These are phyloP conservation scores for Fusarium duplospermum DNA, from an alignment of 2,329 filamentous ascomycete genomes.

Conservation along the genomic window DNA sequence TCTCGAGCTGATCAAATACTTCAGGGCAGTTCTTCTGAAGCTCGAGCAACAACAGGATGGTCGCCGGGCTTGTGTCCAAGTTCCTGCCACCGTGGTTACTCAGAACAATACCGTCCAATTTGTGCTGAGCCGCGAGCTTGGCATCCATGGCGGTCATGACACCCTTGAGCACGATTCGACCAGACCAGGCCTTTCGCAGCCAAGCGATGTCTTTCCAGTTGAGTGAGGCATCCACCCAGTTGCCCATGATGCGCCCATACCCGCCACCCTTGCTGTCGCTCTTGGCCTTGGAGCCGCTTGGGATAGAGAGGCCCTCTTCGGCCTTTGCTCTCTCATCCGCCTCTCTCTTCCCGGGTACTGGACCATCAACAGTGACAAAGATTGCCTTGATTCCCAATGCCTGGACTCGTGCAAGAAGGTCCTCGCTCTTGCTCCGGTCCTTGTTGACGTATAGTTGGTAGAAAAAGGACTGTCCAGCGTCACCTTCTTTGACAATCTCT, in stretches of 20 bases:
- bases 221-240: conserved; percentile 68
- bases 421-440: conserved; percentile 14
- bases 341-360: conserved; percentile 25
- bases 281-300: conserved; percentile 35
- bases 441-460: conserved; percentile 30
- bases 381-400: conserved; percentile 11
- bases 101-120: conserved; percentile 75
- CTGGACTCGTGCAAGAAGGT: not conserved
- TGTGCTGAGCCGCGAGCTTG: conserved; percentile 67
- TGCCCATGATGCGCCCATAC: conserved; percentile 63
- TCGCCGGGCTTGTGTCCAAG: conserved; percentile 62
- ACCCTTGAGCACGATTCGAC: conserved; percentile 75
- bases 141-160: conserved; percentile 76
- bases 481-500: conserved; percentile 5
- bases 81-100: conserved; percentile 77
- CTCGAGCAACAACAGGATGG: conserved; percentile 71
- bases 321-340: conserved; percentile 13
- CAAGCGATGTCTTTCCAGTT: conserved; percentile 75
- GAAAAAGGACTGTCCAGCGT: not conserved
- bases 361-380: conserved; percentile 20
- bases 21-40: conserved; percentile 70
- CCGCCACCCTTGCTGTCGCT: conserved; percentile 67
- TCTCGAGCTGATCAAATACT: conserved; percentile 69
- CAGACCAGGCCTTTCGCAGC: conserved; percentile 61
- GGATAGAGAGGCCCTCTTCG: not conserved